phyloP scores from a whole-genome alignment of 2,329 filamentous ascomycete genomes.

The Cadophora luteo-olivacea region DNA sequence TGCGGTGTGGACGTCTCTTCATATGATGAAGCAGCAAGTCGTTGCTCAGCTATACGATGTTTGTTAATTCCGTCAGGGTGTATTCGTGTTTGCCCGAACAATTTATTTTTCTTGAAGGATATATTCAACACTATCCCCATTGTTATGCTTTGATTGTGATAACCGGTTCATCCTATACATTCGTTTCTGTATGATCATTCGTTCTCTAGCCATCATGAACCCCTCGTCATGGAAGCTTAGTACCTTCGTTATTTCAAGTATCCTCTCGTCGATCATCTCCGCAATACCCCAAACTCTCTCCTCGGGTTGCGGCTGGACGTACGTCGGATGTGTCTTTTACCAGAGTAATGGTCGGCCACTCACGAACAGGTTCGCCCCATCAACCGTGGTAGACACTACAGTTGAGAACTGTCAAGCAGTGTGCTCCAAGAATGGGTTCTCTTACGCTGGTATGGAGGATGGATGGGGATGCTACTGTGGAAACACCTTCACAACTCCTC shows the following conservation, averaged over 20 bases:
- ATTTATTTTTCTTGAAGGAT: conserved; percentile 4
- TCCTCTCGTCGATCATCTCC: conserved; percentile 3
- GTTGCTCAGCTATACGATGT: neutral
- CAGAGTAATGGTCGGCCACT: neutral
- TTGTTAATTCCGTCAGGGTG: neutral
- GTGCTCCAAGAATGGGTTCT: conserved; percentile 34
- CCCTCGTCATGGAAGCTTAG: conserved; percentile 17
- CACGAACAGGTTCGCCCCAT: neutral
- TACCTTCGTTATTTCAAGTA: conserved; percentile 15
- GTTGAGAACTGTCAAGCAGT: conserved; percentile 41
- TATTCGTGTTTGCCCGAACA: neutral
- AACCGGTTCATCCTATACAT: conserved; percentile 3
- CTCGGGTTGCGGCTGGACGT: conserved; percentile 16
- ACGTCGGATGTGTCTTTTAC: conserved; percentile 15
- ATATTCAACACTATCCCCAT: conserved; percentile 12
- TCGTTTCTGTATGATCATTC: conserved; percentile 18
- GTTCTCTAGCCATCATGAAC: conserved; percentile 15
- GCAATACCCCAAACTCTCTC: neutral
- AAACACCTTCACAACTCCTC: conserved; percentile 30
- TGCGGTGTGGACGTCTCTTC: neutral
- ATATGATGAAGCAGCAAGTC: conserved; percentile 4
- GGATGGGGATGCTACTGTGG: conserved; percentile 41
- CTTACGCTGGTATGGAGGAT: conserved; percentile 44
- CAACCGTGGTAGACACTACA: conserved; percentile 24
- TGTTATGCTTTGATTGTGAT: conserved; percentile 10